Evolutionary conservation across 805 yeast species (phyloP), one percentile per base, ranked within the genome.

Genomic region (Nakazawaea wyomingensis): DNA sequence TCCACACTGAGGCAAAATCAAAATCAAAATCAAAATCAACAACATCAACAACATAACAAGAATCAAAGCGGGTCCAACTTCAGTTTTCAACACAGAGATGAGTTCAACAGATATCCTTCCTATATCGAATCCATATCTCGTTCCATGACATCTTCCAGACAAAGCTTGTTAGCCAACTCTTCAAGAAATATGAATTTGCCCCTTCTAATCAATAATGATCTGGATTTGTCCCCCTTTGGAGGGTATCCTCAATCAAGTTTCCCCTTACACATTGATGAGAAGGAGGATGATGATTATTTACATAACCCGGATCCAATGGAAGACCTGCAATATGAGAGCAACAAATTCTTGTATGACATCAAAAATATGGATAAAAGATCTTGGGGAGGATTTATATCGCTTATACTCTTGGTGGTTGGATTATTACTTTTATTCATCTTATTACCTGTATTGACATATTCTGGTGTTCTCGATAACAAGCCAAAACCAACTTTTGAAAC

Each of bases 301-400:
- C 98, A 91, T 64, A 93, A 91, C 63, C 98, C 98, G 2, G 96
- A 91, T 61, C 96, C 96, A 8, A 82, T 89, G 29, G 85, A 80
- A 35, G 99, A 93, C 60, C 96, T 95, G 18, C 78, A 81, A 47
- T 79, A 82, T 54, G 95, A 88, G 53, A 82, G 78, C 49, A 76
- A 81, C 57, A 67, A 88, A 52, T 78, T 85, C 54, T 53, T 66
- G 46, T 56, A 78, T 43, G 93, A 85, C 62, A 60, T 85, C 49
- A 83, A 78, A 61, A 57, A 72, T 53, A 69, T 83, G 77, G 89
- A 82, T 59, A 73, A 60, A 54, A 68, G 80, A 51, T 78, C 89
- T 0, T 54, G 71, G 8, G 72, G 76, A 45, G 90, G 88, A 2
- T 57, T 82, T 33, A 33, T 75, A n/a, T 87, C 88, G 19, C 52